Conservation (phyloP, 1,284 basidiomycete species). For the Xerocomus amazonicus region DNA sequence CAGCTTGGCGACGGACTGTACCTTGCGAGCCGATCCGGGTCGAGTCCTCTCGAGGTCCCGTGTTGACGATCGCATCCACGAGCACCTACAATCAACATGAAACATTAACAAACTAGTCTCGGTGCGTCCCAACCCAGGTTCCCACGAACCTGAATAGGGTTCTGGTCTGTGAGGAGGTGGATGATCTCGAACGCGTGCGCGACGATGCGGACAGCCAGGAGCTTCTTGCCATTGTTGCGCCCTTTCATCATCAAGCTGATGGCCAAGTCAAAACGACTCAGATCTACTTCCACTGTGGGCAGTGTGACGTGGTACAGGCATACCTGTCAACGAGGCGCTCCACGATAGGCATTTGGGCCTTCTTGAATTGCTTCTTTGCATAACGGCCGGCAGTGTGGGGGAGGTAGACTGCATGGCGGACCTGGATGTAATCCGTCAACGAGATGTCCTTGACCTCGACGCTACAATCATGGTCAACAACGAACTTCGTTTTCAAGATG, state of each 20-base stretch:
- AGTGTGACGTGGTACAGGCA: conserved; percentile 25
- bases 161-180: conserved; percentile 99
- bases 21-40: conserved; percentile 99
- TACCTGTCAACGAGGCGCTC: conserved; percentile 98
- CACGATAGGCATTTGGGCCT: conserved; percentile 99
- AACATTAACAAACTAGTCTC: neutral
- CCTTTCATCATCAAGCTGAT: conserved; percentile 99
- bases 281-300: neutral
- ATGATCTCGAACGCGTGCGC: conserved; percentile 99
- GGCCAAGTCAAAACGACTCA: conserved; percentile 4
- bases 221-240: conserved; percentile 99
- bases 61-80: conserved; percentile 99
- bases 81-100: conserved; percentile 51
- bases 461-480: conserved; percentile 41
- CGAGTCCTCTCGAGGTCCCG: conserved; percentile 99
- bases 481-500: conserved; percentile 5
- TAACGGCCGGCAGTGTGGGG: conserved; percentile 99
- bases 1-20: conserved; percentile 99
- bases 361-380: conserved; percentile 99
- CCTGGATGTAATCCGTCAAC: conserved; percentile 98
- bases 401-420: conserved; percentile 96
- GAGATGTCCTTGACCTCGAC: conserved; percentile 99
- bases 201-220: conserved; percentile 98
- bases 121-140: neutral
- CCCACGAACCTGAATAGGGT: conserved; percentile 89